Percentiles rank a stretch among this genome's conserved stretches.
These are phyloP conservation scores for Phialocephala subalpina DNA, from an alignment of 2,329 filamentous ascomycete species.

Conservation along the genomic window DNA sequence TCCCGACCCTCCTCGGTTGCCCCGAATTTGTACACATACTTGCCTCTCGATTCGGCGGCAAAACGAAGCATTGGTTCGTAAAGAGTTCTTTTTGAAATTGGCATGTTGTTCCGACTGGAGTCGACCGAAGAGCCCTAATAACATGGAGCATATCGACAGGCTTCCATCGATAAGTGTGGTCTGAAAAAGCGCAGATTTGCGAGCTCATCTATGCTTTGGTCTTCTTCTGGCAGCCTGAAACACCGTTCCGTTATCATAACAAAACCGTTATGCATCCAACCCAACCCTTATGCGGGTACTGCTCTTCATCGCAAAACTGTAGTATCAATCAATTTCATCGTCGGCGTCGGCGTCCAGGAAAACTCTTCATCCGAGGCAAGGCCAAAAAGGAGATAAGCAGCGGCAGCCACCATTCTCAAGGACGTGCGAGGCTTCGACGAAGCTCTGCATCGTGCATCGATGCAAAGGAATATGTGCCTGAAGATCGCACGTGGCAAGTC, in stretches of 20 bases:
- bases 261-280: slow-evolving; percentile 5
- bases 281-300: slow-evolving; percentile 3
- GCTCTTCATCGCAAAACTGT: not conserved
- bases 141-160: not conserved
- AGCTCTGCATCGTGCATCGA: not conserved
- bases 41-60: not conserved
- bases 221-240: slow-evolving; percentile 9
- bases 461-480: slow-evolving; percentile 12
- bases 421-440: not conserved
- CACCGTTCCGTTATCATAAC: slow-evolving; percentile 10
- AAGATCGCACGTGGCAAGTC: slow-evolving; percentile 7
- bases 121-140: not conserved
- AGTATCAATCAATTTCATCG: not conserved
- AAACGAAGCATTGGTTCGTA: not conserved
- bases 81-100: not conserved
- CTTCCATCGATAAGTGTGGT: not conserved
- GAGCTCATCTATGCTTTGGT: not conserved
- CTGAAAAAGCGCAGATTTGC: not conserved
- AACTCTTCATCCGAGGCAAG: not conserved
- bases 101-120: not conserved
- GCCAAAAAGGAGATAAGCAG: not conserved
- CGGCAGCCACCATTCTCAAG: not conserved
- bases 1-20: not conserved
- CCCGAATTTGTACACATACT: not conserved
- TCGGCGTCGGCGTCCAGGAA: not conserved